phyloP scores from a whole-genome alignment of 768 basidiomycete species.

The Russula sp. region DNA sequence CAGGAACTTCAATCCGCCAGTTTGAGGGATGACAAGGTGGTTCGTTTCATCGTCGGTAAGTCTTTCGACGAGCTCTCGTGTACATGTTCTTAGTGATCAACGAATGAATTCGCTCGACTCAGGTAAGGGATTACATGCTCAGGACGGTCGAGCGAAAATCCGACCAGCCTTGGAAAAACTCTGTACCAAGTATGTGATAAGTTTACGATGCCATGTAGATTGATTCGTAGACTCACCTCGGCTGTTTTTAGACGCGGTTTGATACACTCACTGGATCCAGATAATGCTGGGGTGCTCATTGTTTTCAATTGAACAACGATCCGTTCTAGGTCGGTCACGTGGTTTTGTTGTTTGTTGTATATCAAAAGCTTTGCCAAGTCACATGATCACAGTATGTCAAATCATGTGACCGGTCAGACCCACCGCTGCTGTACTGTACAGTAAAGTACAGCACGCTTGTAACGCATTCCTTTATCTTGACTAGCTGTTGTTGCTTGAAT shows the following conservation, averaged over 20 bases:
- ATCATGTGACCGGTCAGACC: too few relatives aligned
- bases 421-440: too few relatives aligned
- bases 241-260: background rate
- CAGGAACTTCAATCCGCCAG: background rate
- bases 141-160: background rate
- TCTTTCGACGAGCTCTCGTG: background rate
- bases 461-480: background rate
- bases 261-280: background rate
- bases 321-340: too few relatives aligned
- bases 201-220: background rate
- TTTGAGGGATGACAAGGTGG: background rate
- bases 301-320: background rate
- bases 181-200: slow-evolving; percentile 1
- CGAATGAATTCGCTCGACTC: background rate
- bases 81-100: background rate
- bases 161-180: slow-evolving; percentile 9
- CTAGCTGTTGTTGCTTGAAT: background rate
- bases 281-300: slow-evolving; percentile 6
- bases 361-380: too few relatives aligned
- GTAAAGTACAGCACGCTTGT: background rate
- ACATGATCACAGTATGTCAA: too few relatives aligned
- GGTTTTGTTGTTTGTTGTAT: too few relatives aligned
- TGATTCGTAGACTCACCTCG: background rate
- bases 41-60: slow-evolving; percentile 17
- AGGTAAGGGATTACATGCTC: slow-evolving; percentile 8